phyloP scores from a whole-genome alignment of 1,284 basidiomycete genomes.

The Sporisorium scitamineum region DNA sequence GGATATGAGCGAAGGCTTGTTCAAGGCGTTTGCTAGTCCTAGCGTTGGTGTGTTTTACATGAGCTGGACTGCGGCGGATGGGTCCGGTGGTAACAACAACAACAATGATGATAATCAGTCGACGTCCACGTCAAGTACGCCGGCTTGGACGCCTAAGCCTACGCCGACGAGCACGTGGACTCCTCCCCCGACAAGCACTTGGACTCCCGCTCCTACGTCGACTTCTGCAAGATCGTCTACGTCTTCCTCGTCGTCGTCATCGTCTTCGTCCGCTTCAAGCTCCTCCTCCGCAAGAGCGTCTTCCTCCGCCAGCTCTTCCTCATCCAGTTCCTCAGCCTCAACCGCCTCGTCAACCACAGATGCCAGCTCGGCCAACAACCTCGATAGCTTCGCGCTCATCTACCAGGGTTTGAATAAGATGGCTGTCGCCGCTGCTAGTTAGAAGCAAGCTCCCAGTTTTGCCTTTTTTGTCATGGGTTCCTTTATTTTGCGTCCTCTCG shows the following conservation, averaged over 20 bases:
- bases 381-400: conserved; percentile 42
- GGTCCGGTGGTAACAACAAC: conserved; percentile 13
- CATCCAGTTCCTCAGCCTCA: background rate
- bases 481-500: background rate
- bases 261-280: background rate
- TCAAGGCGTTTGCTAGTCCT: conserved; percentile 69
- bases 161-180: conserved; percentile 21
- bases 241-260: background rate
- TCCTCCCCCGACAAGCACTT: conserved; percentile 17
- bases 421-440: conserved; percentile 39
- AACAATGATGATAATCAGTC: conserved; percentile 15
- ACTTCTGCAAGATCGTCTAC: conserved; percentile 4
- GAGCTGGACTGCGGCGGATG: conserved; percentile 45
- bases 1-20: conserved; percentile 83
- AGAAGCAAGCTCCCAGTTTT: background rate
- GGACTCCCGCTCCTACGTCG: conserved; percentile 7
- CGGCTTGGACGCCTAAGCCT: conserved; percentile 13
- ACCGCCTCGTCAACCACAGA: background rate
- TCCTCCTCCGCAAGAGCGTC: conserved; percentile 5
- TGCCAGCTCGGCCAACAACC: conserved; percentile 17
- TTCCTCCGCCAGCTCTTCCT: conserved; percentile 14
- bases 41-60: conserved; percentile 55
- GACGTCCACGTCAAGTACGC: background rate
- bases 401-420: conserved; percentile 44
- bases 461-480: conserved; percentile 17